Evolutionary conservation across 805 yeast genomes (phyloP).

Genomic region (Clavispora phyllophila): DNA sequence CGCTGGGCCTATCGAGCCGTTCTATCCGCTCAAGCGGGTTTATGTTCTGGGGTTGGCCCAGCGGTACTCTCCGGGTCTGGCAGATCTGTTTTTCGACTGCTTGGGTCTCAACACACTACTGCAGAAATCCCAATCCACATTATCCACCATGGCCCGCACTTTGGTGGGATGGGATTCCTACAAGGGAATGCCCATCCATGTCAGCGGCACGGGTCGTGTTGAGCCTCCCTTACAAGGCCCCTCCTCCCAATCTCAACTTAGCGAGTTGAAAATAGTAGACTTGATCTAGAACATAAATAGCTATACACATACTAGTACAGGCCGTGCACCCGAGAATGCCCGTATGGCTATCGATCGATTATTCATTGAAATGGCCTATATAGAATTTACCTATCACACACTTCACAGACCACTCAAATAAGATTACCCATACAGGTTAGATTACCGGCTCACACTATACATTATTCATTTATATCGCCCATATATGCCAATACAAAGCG

Average conservation of each 20-base stretch:
- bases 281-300: neutral
- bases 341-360: too few relatives aligned
- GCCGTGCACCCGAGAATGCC: too few relatives aligned
- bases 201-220: constrained; percentile 11
- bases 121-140: constrained; percentile 9
- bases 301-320: neutral
- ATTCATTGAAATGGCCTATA: too few relatives aligned
- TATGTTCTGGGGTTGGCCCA: neutral
- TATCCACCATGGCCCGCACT: constrained; percentile 19
- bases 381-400: too few relatives aligned
- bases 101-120: constrained; percentile 9
- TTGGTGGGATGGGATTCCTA: constrained; percentile 26
- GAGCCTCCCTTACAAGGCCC: neutral
- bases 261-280: neutral
- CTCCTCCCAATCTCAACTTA: neutral
- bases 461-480: too few relatives aligned
- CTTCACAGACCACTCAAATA: too few relatives aligned
- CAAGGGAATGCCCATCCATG: constrained; percentile 16
- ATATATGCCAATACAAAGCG: too few relatives aligned
- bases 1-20: neutral
- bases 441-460: too few relatives aligned
- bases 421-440: too few relatives aligned
- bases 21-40: neutral
- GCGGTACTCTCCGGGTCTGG: neutral
- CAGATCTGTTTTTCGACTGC: constrained; percentile 1